Percentiles rank a stretch among this genome's conserved stretches.
Conservation (phyloP, 306 rosid species). For the Vigna unguiculata region DNA sequence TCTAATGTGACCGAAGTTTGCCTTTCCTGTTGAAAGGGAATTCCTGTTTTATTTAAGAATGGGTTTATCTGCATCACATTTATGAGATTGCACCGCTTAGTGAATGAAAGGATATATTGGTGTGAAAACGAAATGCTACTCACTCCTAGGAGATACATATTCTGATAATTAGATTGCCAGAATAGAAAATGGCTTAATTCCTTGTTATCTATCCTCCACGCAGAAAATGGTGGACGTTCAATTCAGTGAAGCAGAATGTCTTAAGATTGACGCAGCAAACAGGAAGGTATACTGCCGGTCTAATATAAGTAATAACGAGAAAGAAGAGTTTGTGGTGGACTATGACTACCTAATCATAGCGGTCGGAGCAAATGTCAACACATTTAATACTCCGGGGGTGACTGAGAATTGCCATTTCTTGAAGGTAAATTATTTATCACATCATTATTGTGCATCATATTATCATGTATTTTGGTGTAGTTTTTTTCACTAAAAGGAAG, state of each 20-base stretch:
- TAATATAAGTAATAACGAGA: constrained; percentile 57
- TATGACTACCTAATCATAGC: constrained; percentile 85
- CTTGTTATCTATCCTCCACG: constrained; percentile 35
- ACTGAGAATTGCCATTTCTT: constrained; percentile 93
- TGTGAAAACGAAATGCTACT: constrained; percentile 7
- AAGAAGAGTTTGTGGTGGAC: constrained; percentile 79
- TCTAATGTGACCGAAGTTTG: too few species aligned
- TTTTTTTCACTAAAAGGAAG: not conserved
- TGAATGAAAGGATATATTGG: not conserved
- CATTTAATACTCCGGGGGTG: constrained; percentile 98
- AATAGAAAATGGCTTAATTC: constrained; percentile 14
- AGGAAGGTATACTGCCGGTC: constrained; percentile 85
- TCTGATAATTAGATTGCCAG: constrained; percentile 8
- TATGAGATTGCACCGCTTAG: not conserved
- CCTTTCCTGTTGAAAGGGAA: not conserved
- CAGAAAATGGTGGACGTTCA: constrained; percentile 73
- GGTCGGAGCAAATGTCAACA: constrained; percentile 94
- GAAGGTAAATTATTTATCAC: constrained; percentile 62
- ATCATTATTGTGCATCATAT: constrained; percentile 13
- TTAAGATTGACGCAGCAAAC: constrained; percentile 85
- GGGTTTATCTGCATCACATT: not conserved
- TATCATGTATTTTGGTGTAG: not conserved
- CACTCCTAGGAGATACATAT: constrained; percentile 23
- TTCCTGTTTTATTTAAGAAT: not conserved
- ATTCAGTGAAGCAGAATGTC: constrained; percentile 86